Evolutionary conservation across 2,329 filamentous ascomycete species (phyloP), one percentile per base, ranked within the genome.

Genomic region (Chaetomiaceae sp.): DNA sequence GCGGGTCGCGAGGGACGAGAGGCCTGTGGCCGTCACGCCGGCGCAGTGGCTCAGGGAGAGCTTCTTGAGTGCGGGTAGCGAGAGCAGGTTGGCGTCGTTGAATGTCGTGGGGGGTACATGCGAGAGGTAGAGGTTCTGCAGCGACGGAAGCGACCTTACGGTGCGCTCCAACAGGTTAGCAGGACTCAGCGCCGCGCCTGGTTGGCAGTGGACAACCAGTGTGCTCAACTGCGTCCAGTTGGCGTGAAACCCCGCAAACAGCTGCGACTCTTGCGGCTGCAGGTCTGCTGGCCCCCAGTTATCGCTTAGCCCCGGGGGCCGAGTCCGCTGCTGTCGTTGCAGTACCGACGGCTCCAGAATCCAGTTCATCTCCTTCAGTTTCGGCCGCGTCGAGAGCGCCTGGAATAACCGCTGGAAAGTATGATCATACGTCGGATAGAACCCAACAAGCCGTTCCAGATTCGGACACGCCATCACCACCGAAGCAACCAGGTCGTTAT

Each of bases 381-480:
- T 72, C 19, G 57, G 60, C 20, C 81, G 68, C 0, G 79, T 79
- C 6, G 78, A 77, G 15, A 84, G 59, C 0, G 80, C 79, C 49
- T 84, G 74, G 47, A 78, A 73, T 9, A 81, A 65, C 38, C 73
- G 72, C 58, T 69, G 75, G 55, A 76, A 81, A 1, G 70, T 68
- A 60, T 81, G 75, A 45, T 75, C 68, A 57, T 82, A 81, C 3
- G 64, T 61, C 2, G 73, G 69, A 45, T 76, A 69, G 32, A 76
- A 74, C 0, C 79, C 79, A 10, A 71, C 64, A 6, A 84, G 64
- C 40, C 71, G 68, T 62, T 84, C 79, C 10, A 84, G 65, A 52
- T 83, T 83, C 2, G 80, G 80, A 47, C 79, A 84, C 0, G 77
- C 74, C 78, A 82, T 81, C 47, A 84, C 68, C 19, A 84, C 62